These are phyloP conservation scores for Lachnellula subtilissima DNA, from an alignment of 2,329 filamentous ascomycete genomes.

Conservation along the genomic window DNA sequence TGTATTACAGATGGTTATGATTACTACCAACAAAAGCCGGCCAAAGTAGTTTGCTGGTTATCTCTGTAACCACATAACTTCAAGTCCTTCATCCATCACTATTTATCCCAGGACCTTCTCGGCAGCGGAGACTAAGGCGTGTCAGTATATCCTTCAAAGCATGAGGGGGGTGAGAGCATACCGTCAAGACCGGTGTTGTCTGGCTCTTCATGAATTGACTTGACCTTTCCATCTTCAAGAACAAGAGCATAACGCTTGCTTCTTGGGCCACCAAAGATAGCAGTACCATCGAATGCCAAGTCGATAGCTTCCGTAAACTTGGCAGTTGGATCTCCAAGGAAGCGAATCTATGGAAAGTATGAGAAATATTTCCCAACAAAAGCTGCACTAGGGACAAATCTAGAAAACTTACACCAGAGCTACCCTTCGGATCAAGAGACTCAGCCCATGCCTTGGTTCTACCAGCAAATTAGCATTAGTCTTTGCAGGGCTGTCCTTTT, in stretches of 20 bases:
- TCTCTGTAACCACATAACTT: background rate
- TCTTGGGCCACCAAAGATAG: constrained; percentile 75
- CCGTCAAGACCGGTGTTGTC: constrained; percentile 79
- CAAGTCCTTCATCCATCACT: background rate
- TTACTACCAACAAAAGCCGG: too few species aligned
- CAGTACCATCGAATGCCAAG: constrained; percentile 70
- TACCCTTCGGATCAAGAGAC: constrained; percentile 8
- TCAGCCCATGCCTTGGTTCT: constrained; percentile 12
- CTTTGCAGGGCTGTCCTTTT: background rate
- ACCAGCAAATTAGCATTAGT: background rate
- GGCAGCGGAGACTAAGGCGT: constrained; percentile 17
- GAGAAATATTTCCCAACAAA: background rate
- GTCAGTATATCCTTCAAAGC: background rate
- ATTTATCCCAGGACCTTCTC: constrained; percentile 24
- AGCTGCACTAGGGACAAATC: constrained; percentile 35
- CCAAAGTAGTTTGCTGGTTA: background rate
- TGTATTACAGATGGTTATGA: too few species aligned
- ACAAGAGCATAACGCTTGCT: constrained; percentile 86
- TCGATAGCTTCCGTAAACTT: constrained; percentile 81
- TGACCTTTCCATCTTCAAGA: constrained; percentile 78
- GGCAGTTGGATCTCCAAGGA: constrained; percentile 75
- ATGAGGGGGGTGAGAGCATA: constrained; percentile 33
- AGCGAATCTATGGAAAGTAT: constrained; percentile 61
- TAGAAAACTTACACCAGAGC: constrained; percentile 61
- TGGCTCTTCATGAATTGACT: constrained; percentile 77